A percentile compares a stretch with the other conserved stretches of the same genome.
phyloP scores from a whole-genome alignment of 1,284 basidiomycete genomes.

The Gomphus bonarii region DNA sequence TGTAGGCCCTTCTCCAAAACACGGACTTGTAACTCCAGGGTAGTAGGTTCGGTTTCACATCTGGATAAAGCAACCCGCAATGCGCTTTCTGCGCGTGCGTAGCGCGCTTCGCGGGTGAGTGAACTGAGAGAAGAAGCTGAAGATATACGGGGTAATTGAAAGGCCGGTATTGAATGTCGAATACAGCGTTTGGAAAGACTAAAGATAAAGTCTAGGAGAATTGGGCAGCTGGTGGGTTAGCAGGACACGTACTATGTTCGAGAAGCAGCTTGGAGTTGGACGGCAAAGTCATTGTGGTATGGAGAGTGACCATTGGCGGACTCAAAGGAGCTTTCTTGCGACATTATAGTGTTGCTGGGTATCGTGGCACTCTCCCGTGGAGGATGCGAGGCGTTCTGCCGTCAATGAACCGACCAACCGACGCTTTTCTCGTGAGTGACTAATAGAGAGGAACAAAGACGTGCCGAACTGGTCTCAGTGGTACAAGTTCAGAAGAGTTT shows the following conservation, averaged over 20 bases:
- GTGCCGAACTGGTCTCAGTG: not conserved
- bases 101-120: constrained; percentile 25
- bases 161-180: not conserved
- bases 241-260: constrained; percentile 2
- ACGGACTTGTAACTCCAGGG: constrained; percentile 35
- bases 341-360: not conserved
- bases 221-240: not conserved
- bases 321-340: not conserved
- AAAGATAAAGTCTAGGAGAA: not conserved
- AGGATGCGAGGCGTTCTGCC: not conserved
- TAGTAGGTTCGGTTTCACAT: constrained; percentile 23
- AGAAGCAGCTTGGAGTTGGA: constrained; percentile 1
- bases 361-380: not conserved
- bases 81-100: constrained; percentile 30
- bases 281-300: not conserved
- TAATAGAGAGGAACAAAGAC: not conserved
- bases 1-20: constrained; percentile 23
- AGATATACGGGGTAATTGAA: not conserved
- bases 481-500: not conserved
- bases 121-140: constrained; percentile 12
- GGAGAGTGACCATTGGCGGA: not conserved
- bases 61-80: constrained; percentile 24
- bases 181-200: not conserved
- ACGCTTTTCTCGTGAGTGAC: not conserved
- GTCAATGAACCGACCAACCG: not conserved